Base-by-base conservation (phyloP, 371 early-diverging fungal genomes). In the Mucor ambiguus region DNA sequence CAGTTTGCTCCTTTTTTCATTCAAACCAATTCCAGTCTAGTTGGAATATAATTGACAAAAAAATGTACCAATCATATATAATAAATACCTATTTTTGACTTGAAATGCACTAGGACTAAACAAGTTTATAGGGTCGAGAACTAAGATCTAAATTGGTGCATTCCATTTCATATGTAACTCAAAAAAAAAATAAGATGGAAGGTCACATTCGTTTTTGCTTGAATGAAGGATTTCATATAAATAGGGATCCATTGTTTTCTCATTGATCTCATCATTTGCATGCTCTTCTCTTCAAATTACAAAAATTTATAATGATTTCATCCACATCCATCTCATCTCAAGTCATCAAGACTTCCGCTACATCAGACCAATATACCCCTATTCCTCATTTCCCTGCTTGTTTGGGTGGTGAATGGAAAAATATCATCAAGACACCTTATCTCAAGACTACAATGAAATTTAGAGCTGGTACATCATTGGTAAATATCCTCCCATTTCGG, bases 301-400 rank as follows among this genome's bases (percentile, higher is more conserved):
- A 28, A 49, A 24, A 41, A 18, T 18, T 41, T 41, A 61, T 35
- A 46, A 69, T 69, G 69, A 64, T 69, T 46, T 69, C 69, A 44
- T 69, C 69, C 20, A 44, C 63, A 28, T 44, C 63, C 20, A 41
- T 59, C 16, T 58, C 59, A 58, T 58, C 63, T 43, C 35, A 63
- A 41, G 43, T 33, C 41, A 24, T 58, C 35, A 65, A 59, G 52
- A 18, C 62, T 64, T 18, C 55, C 48, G 4, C 26, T 35, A 46
- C 32, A 18, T 6, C 22, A 10, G 46, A 64, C 41, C 37, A 69
- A 52, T 76, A 72, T 63, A 64, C 65, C 6, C 59, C 76, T 24
- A 76, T 76, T 52, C 76, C 76, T 28, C 73, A 69, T 10, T 69
- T 76, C 26, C 76, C 76, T 63, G 76, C 76, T 49, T 72, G 68